A percentile compares a stretch with the other conserved stretches of the same genome.
Conservation (phyloP, 805 yeast species). For the Cyberlindnera nakhonratchasimensis region DNA sequence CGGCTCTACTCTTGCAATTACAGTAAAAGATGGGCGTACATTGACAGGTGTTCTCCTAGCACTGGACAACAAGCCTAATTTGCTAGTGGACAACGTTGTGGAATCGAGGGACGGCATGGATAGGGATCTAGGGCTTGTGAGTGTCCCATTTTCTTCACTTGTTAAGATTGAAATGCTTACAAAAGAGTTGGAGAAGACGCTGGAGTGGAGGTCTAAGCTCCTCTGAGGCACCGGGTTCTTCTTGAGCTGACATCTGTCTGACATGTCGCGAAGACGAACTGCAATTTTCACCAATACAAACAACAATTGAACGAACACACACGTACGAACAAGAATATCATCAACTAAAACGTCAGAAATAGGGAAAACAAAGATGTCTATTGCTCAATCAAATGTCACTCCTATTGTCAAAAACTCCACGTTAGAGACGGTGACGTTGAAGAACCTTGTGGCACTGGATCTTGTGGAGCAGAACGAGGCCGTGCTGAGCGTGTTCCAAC, state of each 20-base stretch:
- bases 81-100: constrained; percentile 21
- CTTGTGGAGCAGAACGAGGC: constrained; percentile 26
- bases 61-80: constrained; percentile 27
- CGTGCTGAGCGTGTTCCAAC: constrained; percentile 19
- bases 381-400: constrained; percentile 19
- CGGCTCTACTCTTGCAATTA: constrained; percentile 18
- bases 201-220: constrained; percentile 16
- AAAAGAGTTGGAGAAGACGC: constrained; percentile 19
- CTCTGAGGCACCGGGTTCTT: no score
- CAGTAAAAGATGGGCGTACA: constrained; percentile 19
- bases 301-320: not conserved
- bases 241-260: no score
- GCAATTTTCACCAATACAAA: not conserved
- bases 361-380: constrained; percentile 17
- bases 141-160: constrained; percentile 21
- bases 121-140: constrained; percentile 25
- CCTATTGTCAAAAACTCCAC: constrained; percentile 17
- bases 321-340: not conserved
- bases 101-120: constrained; percentile 11
- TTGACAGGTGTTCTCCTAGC: constrained; percentile 25
- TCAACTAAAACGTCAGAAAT: not conserved
- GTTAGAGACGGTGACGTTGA: constrained; percentile 26
- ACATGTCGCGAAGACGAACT: constrained; percentile 1
- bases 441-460: constrained; percentile 27
- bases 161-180: constrained; percentile 15